Evolutionary conservation across 257 asterid genomes (phyloP), one percentile per base, ranked within the genome.

Genomic region (Leptodermis oblonga): DNA sequence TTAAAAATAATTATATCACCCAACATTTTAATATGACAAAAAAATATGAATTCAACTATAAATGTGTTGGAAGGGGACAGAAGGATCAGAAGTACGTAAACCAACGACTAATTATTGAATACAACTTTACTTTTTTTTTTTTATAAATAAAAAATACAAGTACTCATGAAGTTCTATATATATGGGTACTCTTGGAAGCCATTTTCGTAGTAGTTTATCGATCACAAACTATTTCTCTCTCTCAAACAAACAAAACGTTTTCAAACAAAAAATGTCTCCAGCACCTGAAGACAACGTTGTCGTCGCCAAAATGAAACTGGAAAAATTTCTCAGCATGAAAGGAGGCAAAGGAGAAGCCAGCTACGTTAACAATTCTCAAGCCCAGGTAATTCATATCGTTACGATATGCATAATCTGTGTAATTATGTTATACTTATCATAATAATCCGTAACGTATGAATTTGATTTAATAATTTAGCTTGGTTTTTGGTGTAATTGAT

Each of bases 261-360:
- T 20, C 15, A 0, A n/a, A 48, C 26, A 0, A 2, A 1, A 1
- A 67, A 90, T 88, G 96, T 83, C 88, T 78, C 85, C 89, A 1
- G 46, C 70, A 25, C 5, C 34, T 30, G 84, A 83, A 18, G 89
- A 87, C 49, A 83, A 87, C 70, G 84, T 88, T 17, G 91, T 85
- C 7, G 86, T 90, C 69, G 71, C 95, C 7, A 85, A 84, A 58
- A 66, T 72, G 77, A 87, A 93, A 71, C 96, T 93, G 14, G 99
- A 93, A 67, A 86, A 64, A 30, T 53, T 87, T 84, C 86, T 92
- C 0, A 86, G 96, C 84, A 92, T 92, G 98, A 90, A 86, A 74
- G 99, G 99, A 20, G 99, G 99, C 79, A 83, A 85, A 74, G 99
- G 96, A 28, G 96, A 93, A 80, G 84, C 89, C 36, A 93, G 99